These are phyloP conservation scores for Ogataea nitratoaversa DNA, from an alignment of 805 yeast genomes.

Conservation along the genomic window DNA sequence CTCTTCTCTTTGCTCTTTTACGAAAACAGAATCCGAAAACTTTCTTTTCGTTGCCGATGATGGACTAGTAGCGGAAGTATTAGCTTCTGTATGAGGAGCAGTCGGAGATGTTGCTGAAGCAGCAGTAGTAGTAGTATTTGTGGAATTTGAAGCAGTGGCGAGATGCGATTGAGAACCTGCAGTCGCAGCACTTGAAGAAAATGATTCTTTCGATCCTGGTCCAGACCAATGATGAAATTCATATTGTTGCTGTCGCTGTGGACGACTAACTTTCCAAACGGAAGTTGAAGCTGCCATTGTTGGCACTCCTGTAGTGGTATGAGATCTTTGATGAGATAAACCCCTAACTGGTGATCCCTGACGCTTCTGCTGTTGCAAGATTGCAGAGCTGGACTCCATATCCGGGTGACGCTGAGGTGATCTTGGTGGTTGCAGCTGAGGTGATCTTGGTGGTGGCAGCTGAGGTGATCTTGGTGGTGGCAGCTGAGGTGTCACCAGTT, in stretches of 20 bases:
- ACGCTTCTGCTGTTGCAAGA: conserved; percentile 4
- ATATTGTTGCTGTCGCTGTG: conserved; percentile 30
- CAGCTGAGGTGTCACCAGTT: too few relatives aligned
- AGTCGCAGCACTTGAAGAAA: conserved; percentile 2
- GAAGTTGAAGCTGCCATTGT: conserved; percentile 27
- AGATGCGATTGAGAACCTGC: background rate
- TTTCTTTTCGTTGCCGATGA: conserved; percentile 15
- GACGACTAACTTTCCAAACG: conserved; percentile 31
- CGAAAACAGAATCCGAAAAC: conserved; percentile 8
- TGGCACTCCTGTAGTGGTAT: conserved; percentile 21
- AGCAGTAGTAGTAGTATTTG: conserved; percentile 4
- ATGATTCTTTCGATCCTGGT: conserved; percentile 20
- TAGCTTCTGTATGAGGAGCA: conserved; percentile 4
- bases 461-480: conserved; percentile 2
- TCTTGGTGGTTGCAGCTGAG: conserved; percentile 4
- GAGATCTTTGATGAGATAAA: conserved; percentile 23
- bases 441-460: conserved; percentile 3
- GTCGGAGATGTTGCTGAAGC: background rate
- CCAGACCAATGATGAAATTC: conserved; percentile 36
- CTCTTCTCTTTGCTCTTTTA: conserved; percentile 3
- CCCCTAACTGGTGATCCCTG: conserved; percentile 18
- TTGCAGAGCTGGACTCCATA: background rate
- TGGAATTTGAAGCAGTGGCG: conserved; percentile 4
- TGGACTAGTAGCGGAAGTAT: conserved; percentile 13
- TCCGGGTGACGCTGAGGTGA: conserved; percentile 1